These are phyloP conservation scores for Cyclanthera cordifolia DNA, from an alignment of 306 rosid genomes.

Conservation along the genomic window DNA sequence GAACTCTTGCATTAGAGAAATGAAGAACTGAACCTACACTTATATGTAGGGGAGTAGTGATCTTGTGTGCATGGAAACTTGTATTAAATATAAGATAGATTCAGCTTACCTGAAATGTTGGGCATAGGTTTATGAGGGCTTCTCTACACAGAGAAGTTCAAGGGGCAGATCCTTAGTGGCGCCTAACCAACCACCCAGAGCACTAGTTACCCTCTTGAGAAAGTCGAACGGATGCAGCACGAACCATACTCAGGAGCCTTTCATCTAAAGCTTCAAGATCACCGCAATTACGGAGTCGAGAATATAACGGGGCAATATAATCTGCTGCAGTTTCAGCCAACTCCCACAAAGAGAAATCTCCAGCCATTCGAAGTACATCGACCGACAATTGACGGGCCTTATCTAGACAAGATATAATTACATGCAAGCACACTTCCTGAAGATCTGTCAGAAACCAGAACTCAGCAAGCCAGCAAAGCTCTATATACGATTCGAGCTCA, in stretches of 20 bases:
- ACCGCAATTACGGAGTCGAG: conserved; percentile 56
- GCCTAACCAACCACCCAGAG: not conserved
- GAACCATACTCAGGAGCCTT: conserved; percentile 39
- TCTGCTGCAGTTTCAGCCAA: conserved; percentile 55
- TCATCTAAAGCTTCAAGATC: conserved; percentile 66
- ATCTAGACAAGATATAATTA: conserved; percentile 45
- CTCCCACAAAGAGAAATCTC: conserved; percentile 44
- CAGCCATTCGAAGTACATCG: conserved; percentile 49
- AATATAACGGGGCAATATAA: conserved; percentile 51
- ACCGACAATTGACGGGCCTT: conserved; percentile 36
- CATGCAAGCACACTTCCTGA: conserved; percentile 48
- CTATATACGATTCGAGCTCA: conserved; percentile 52
- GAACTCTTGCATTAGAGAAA: not conserved
- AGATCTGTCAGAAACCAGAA: conserved; percentile 57
- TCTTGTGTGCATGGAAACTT: not conserved
- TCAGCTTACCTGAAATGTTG: not conserved
- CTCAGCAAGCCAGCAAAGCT: conserved; percentile 73
- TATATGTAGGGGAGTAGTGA: not conserved
- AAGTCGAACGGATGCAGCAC: conserved; percentile 50
- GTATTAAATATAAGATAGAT: not conserved
- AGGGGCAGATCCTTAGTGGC: not conserved
- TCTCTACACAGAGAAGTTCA: not conserved
- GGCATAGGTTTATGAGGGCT: not conserved
- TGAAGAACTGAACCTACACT: not conserved
- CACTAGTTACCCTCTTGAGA: conserved; percentile 29